Conservation (phyloP, 2,329 filamentous ascomycete genomes). For the Tolypocladium tundrense region DNA sequence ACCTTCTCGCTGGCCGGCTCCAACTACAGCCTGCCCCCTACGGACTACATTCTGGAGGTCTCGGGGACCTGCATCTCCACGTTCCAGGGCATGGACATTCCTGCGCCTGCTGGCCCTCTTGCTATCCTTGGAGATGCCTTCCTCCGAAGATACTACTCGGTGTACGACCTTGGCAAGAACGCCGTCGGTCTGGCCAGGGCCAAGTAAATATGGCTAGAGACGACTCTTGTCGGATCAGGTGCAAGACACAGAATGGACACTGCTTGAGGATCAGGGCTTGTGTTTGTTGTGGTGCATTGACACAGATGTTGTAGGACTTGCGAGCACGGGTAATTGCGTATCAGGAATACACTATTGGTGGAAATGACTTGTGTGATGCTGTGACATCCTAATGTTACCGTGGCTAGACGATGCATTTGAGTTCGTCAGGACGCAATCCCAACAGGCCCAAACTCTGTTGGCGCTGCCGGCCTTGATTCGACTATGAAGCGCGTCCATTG, state of each 20-base stretch:
- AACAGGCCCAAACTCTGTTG: too few relatives aligned
- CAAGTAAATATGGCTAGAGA: conserved; percentile 34
- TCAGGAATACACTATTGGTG: neutral
- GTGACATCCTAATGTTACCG: neutral
- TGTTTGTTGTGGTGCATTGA: neutral
- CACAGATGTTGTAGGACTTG: neutral
- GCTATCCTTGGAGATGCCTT: conserved; percentile 89
- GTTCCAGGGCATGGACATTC: conserved; percentile 94
- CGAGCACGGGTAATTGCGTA: neutral
- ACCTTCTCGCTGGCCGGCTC: conserved; percentile 84
- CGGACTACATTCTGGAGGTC: conserved; percentile 93
- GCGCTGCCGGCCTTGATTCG: neutral
- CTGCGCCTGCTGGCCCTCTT: conserved; percentile 78
- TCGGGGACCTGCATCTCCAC: conserved; percentile 93
- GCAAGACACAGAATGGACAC: neutral
- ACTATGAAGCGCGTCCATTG: neutral
- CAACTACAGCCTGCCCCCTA: conserved; percentile 81
- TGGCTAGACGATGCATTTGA: neutral
- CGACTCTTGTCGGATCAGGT: neutral
- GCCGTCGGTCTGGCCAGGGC: conserved; percentile 83
- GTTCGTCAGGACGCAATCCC: neutral
- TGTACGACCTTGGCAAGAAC: conserved; percentile 88
- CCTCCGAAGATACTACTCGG: conserved; percentile 82
- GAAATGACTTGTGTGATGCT: neutral
- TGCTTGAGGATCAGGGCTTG: neutral